phyloP scores from a whole-genome alignment of 805 yeast species.

The Zygotorulaspora florentina region DNA sequence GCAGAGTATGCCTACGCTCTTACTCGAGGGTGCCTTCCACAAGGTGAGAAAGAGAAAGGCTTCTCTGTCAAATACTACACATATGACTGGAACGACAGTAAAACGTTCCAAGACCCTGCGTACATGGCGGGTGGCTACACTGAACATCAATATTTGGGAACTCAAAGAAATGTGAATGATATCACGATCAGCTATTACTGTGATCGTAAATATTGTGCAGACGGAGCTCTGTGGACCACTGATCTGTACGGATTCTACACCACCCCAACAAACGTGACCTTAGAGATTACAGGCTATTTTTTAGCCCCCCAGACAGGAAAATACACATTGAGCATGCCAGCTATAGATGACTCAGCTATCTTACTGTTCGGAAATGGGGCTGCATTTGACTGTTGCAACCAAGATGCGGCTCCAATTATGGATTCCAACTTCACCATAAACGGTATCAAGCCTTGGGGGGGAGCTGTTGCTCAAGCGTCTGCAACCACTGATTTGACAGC shows the following conservation, averaged over 20 bases:
- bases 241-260: conserved; percentile 17
- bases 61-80: conserved; percentile 5
- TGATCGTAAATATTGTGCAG: neutral
- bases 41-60: conserved; percentile 1
- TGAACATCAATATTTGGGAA: neutral
- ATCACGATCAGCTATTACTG: neutral
- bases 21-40: conserved; percentile 5
- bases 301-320: conserved; percentile 31
- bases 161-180: neutral
- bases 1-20: too few species aligned
- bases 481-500: conserved; percentile 7
- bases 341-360: conserved; percentile 34
- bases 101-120: neutral
- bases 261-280: conserved; percentile 20
- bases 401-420: conserved; percentile 1
- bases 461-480: conserved; percentile 1
- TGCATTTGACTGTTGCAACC: conserved; percentile 36
- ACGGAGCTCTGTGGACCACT: neutral
- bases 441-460: conserved; percentile 7
- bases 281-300: conserved; percentile 31
- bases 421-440: conserved; percentile 8
- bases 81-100: conserved; percentile 1
- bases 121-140: conserved; percentile 6
- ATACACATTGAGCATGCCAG: conserved; percentile 24
- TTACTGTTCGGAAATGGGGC: conserved; percentile 30